Evolutionary conservation across 1,284 basidiomycete species (phyloP).

Genomic region (Sparassis latifolia): DNA sequence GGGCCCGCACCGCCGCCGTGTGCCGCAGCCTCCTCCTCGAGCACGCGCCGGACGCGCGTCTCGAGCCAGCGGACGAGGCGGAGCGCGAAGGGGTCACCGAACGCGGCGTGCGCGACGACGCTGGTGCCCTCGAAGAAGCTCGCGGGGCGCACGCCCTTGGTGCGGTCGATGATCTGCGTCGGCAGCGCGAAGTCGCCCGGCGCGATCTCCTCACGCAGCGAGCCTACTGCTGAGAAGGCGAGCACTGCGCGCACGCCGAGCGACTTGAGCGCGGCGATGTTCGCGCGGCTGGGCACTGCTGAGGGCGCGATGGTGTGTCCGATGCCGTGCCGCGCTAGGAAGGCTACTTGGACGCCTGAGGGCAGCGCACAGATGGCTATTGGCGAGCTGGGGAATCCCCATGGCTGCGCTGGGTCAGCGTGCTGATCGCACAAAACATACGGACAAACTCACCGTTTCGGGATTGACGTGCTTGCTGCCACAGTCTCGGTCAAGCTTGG

Average conservation of each 20-base stretch:
- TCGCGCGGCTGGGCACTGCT: constrained; percentile 79
- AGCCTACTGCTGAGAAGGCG: constrained; percentile 95
- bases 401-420: constrained; percentile 57
- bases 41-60: constrained; percentile 54
- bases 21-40: constrained; percentile 41
- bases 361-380: constrained; percentile 84
- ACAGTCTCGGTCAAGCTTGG: not conserved
- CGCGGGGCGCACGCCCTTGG: constrained; percentile 83
- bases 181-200: constrained; percentile 90
- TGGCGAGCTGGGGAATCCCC: constrained; percentile 90
- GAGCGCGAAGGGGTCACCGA: constrained; percentile 84
- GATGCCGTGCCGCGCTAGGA: constrained; percentile 86
- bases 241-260: constrained; percentile 87
- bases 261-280: constrained; percentile 93
- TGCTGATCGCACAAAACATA: not conserved
- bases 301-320: constrained; percentile 75
- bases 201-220: constrained; percentile 91
- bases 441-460: constrained; percentile 47
- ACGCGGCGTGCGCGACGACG: constrained; percentile 89
- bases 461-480: constrained; percentile 66
- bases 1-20: constrained; percentile 5
- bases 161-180: constrained; percentile 93
- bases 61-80: constrained; percentile 69
- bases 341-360: constrained; percentile 77
- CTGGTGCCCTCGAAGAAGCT: constrained; percentile 83